Conservation (phyloP, 1,139 yeast species). For the Spencermartinsiella ligniputridi region DNA sequence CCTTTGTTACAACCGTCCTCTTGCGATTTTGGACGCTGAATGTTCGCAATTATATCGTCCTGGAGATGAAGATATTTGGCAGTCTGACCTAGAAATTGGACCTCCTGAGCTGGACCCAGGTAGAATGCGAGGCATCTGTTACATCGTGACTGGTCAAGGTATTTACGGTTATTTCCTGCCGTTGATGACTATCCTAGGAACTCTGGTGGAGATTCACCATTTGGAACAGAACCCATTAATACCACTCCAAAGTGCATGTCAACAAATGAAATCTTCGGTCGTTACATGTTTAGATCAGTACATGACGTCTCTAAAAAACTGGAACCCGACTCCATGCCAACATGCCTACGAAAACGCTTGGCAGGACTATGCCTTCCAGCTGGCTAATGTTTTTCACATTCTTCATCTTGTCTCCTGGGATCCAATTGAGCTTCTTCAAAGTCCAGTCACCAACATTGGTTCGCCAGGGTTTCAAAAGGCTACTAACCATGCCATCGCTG, state of each 20-base stretch:
- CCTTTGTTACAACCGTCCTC: conserved; percentile 36
- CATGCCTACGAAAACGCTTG: conserved; percentile 25
- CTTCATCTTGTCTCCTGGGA: conserved; percentile 26
- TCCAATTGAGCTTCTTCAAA: conserved; percentile 24
- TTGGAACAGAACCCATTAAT: conserved; percentile 22
- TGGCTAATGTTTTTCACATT: conserved; percentile 26
- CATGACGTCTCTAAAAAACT: conserved; percentile 21
- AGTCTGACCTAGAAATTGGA: conserved; percentile 19
- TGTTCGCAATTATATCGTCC: conserved; percentile 35
- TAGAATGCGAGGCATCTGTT: conserved; percentile 19
- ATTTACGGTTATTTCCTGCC: conserved; percentile 28
- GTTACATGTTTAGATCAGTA: conserved; percentile 23
- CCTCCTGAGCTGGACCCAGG: conserved; percentile 27
- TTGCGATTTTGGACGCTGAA: conserved; percentile 35
- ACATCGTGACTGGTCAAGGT: conserved; percentile 23
- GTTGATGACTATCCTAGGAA: conserved; percentile 26
- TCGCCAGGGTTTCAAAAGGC: conserved; percentile 25
- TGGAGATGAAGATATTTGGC: conserved; percentile 35
- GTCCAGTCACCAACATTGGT: conserved; percentile 23
- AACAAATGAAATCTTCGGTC: conserved; percentile 20
- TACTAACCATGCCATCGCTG: conserved; percentile 27
- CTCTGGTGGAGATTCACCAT: conserved; percentile 24
- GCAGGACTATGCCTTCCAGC: conserved; percentile 25
- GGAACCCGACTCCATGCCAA: conserved; percentile 23
- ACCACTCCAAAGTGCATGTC: conserved; percentile 16